Base-by-base conservation (phyloP, 2,329 filamentous ascomycete genomes). In the Sporothrix globosa region DNA sequence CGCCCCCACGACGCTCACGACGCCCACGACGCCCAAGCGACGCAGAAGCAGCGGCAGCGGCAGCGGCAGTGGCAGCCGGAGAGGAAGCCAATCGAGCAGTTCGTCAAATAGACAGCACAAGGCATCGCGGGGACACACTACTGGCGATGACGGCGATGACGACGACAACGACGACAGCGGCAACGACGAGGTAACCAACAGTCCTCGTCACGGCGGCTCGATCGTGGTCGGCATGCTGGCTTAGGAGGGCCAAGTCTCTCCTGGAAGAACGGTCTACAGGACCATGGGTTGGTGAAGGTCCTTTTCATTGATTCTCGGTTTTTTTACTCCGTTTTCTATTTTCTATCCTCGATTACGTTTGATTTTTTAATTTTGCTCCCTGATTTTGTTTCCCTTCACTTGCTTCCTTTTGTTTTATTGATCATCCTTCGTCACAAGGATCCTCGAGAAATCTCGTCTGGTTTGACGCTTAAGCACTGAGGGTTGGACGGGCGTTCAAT, bases 181-280 rank as follows among this genome's bases (percentile, higher is more conserved):
- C 10, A 7, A 9, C 17, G 27, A 39, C 3, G 10, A 21, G 6
- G n/a, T 13, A 19, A n/a, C 5, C 19, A 44, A 14, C 2, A 39
- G 17, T 14, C 9, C 24, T 39, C 63, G 46, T 10, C 24, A 21
- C 63, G 46, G 46, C 24, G 30, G 48, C 19, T 52, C 63, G 7
- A 52, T 66, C 19, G 27, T 24, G 4, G 46, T 66, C 30, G 63
- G 63, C 30, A 52, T 53, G 17, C 10, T 66, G 27, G 63, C 46
- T 27, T 63, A 63, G 58, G 13, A 3, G 58, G 27, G 1, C 1
- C 7, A 9, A 6, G 46, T 34, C 7, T 14, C 41, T 50, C 30
- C 21, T 63, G 19, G 21, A 48, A 63, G 21, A 13, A 48, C 17
- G 13, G 17, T 13, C 21, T 21, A 7, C 6, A 5, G 39, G 56